Evolutionary conservation across 2,329 filamentous ascomycete genomes (phyloP).

Genomic region (Coccinonectria pachysandricola): DNA sequence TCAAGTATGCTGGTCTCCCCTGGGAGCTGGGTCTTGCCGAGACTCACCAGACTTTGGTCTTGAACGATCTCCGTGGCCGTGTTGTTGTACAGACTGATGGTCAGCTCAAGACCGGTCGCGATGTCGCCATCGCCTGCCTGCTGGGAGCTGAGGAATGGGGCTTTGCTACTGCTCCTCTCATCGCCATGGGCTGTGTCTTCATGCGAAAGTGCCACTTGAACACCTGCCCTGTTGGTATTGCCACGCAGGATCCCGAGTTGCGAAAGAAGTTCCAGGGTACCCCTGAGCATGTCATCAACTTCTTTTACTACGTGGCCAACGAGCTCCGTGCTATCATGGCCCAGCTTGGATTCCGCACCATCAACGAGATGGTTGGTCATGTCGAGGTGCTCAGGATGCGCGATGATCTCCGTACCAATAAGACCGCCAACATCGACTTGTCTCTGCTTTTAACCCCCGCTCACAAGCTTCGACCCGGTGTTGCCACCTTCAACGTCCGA

Average conservation of each 20-base stretch:
- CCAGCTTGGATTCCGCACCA: conserved; percentile 82
- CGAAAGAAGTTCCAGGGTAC: conserved; percentile 89
- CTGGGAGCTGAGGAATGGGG: conserved; percentile 98
- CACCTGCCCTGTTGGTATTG: conserved; percentile 85
- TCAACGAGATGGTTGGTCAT: conserved; percentile 96
- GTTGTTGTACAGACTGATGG: conserved; percentile 95
- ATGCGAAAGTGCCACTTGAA: conserved; percentile 75
- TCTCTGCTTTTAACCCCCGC: conserved; percentile 89
- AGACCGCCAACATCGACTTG: conserved; percentile 88
- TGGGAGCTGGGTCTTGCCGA: conserved; percentile 96
- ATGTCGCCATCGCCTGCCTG: conserved; percentile 88
- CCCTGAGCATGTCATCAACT: conserved; percentile 96
- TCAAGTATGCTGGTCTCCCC: conserved; percentile 94
- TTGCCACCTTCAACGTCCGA: conserved; percentile 93
- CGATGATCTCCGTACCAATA: conserved; percentile 77
- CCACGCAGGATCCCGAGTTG: conserved; percentile 88
- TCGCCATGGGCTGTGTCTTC: conserved; percentile 94
- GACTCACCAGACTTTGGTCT: conserved; percentile 89
- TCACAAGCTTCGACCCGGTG: conserved; percentile 88
- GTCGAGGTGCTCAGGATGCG: conserved; percentile 79
- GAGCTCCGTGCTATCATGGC: conserved; percentile 97
- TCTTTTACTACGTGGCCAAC: conserved; percentile 96
- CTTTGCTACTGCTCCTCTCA: conserved; percentile 87
- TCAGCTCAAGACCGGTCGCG: conserved; percentile 82
- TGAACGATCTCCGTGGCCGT: conserved; percentile 92